A percentile compares a stretch with the other conserved stretches of the same genome.
Evolutionary conservation across 2,329 filamentous ascomycete genomes (phyloP).

Genomic region (Penicillium sp.): DNA sequence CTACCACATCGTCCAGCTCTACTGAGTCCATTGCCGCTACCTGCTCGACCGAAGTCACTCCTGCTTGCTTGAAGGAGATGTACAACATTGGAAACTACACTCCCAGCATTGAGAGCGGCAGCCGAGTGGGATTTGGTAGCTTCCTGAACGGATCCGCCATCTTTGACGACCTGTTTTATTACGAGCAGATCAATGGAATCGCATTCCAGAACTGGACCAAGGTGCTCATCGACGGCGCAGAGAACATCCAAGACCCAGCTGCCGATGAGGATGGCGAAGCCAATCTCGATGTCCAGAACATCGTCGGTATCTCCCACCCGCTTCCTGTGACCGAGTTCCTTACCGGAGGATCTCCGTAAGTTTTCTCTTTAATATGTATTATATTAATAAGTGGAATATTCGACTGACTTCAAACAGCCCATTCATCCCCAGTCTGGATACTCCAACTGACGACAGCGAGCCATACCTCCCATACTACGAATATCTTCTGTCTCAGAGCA

Average conservation of each 20-base stretch:
- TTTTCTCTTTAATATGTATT: too few species aligned
- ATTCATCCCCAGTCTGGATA: constrained; percentile 53
- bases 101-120: constrained; percentile 43
- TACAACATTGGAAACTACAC: constrained; percentile 50
- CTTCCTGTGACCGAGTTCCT: constrained; percentile 55
- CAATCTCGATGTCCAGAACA: constrained; percentile 62
- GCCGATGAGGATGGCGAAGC: constrained; percentile 50
- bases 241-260: constrained; percentile 44
- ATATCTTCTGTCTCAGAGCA: constrained; percentile 33
- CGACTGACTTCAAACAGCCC: constrained; percentile 38
- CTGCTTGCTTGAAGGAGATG: constrained; percentile 45
- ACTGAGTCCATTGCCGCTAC: constrained; percentile 24
- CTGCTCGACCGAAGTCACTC: constrained; percentile 38
- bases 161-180: constrained; percentile 43
- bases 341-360: constrained; percentile 55
- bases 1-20: neutral
- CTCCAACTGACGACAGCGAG: constrained; percentile 55
- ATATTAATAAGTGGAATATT: too few species aligned
- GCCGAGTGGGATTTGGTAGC: constrained; percentile 48
- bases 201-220: constrained; percentile 53
- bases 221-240: constrained; percentile 54
- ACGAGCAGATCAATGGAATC: constrained; percentile 39
- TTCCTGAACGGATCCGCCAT: constrained; percentile 52
- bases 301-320: constrained; percentile 53
- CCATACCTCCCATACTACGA: constrained; percentile 59